Conservation (phyloP, 2,329 filamentous ascomycete genomes). For the Colletotrichum aenigma region DNA sequence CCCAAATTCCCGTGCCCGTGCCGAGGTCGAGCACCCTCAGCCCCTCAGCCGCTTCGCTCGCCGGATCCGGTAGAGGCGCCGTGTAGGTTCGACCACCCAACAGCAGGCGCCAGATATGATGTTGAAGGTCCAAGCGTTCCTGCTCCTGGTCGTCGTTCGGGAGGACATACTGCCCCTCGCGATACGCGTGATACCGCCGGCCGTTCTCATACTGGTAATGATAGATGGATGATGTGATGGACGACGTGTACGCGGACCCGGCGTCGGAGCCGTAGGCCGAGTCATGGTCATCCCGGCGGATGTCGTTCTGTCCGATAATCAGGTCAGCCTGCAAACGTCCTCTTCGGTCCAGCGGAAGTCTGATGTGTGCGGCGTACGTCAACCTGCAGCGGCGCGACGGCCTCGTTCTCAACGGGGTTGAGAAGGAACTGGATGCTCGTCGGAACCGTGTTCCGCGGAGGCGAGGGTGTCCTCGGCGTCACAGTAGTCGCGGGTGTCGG, state of each 20-base stretch:
- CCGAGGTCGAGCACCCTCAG: conserved; percentile 60
- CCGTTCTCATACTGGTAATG: conserved; percentile 52
- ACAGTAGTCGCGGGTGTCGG: background rate
- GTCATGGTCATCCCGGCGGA: conserved; percentile 27
- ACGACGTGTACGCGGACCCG: conserved; percentile 33
- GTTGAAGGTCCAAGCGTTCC: conserved; percentile 40
- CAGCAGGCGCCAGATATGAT: conserved; percentile 37
- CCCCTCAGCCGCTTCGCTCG: conserved; percentile 26
- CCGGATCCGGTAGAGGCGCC: conserved; percentile 27
- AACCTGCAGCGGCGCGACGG: conserved; percentile 26
- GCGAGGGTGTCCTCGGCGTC: background rate
- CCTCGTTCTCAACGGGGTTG: conserved; percentile 21
- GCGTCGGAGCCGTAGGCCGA: conserved; percentile 38
- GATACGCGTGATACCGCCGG: conserved; percentile 51
- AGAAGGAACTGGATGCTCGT: conserved; percentile 11
- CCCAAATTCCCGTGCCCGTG: conserved; percentile 68
- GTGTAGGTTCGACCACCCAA: conserved; percentile 33
- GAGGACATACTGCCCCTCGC: conserved; percentile 42
- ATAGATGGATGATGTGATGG: conserved; percentile 46
- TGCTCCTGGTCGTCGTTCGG: conserved; percentile 20
- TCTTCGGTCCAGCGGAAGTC: background rate
- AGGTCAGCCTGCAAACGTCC: background rate
- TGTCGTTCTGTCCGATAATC: background rate
- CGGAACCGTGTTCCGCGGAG: background rate
- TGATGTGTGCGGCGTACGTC: conserved; percentile 22